A percentile compares a stretch with the other conserved stretches of the same genome.
These are phyloP conservation scores for Paecilomyces dactylethromorphus DNA, from an alignment of 2,329 filamentous ascomycete genomes.

Conservation along the genomic window DNA sequence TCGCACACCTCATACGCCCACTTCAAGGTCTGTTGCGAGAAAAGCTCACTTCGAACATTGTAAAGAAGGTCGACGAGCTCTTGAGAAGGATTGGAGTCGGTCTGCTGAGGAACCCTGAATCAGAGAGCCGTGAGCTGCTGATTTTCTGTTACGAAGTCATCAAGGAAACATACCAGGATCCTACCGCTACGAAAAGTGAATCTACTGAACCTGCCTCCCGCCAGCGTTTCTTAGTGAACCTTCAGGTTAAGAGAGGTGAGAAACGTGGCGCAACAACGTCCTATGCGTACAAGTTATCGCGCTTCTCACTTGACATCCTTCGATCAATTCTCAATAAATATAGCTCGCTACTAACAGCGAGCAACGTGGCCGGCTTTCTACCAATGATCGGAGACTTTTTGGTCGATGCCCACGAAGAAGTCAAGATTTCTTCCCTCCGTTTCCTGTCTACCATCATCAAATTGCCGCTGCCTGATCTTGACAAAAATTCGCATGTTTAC, in stretches of 20 bases:
- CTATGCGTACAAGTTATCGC: constrained; percentile 78
- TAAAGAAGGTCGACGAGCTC: constrained; percentile 85
- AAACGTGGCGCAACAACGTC: constrained; percentile 67
- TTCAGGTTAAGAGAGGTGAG: constrained; percentile 66
- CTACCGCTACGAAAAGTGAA: constrained; percentile 35
- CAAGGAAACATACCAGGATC: constrained; percentile 70
- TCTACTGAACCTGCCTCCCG: constrained; percentile 20
- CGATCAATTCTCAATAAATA: constrained; percentile 82
- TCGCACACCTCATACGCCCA: constrained; percentile 71
- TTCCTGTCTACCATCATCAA: constrained; percentile 80
- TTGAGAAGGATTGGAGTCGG: constrained; percentile 77
- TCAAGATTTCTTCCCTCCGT: constrained; percentile 80
- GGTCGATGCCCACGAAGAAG: constrained; percentile 79
- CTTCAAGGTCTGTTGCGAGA: constrained; percentile 73
- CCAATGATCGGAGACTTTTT: constrained; percentile 84
- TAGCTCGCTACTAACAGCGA: constrained; percentile 68
- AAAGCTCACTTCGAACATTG: constrained; percentile 73
- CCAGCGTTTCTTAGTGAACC: constrained; percentile 67
- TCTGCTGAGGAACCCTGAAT: constrained; percentile 71
- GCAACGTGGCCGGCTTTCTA: constrained; percentile 78
- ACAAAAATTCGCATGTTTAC: constrained; percentile 68
- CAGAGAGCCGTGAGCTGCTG: constrained; percentile 74
- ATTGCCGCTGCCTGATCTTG: constrained; percentile 66
- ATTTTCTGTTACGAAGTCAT: constrained; percentile 94
- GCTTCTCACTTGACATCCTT: constrained; percentile 82